phyloP scores from a whole-genome alignment of 2,329 filamentous ascomycete genomes.

The Cercospora nicotianae region DNA sequence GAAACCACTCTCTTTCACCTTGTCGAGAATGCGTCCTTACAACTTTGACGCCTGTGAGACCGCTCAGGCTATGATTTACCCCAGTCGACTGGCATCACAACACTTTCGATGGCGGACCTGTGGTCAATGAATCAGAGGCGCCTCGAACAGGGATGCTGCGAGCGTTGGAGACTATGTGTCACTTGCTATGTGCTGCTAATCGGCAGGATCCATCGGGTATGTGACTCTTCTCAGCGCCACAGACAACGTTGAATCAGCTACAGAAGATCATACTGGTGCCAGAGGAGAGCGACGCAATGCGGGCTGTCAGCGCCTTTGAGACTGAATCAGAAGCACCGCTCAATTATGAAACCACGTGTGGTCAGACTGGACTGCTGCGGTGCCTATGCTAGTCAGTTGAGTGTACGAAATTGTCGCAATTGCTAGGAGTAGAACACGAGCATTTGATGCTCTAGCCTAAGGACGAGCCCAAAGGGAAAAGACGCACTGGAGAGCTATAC shows the following conservation, averaged over 20 bases:
- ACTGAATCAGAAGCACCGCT: no score
- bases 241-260: not conserved
- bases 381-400: no score
- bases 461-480: no score
- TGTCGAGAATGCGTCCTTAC: not conserved
- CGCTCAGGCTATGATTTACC: not conserved
- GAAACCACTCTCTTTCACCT: not conserved
- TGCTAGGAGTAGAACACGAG: no score
- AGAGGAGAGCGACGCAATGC: no score
- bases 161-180: not conserved
- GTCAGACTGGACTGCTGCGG: no score
- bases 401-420: no score
- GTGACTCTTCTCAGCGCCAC: not conserved
- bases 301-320: no score
- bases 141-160: not conserved
- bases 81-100: not conserved
- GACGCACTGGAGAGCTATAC: no score
- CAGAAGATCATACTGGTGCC: not conserved
- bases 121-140: not conserved
- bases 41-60: not conserved
- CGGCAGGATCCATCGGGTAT: not conserved
- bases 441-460: no score
- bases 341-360: no score
- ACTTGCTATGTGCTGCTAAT: not conserved
- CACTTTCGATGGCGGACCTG: not conserved